These are phyloP conservation scores for Dorcoceras hygrometricum DNA, from an alignment of 257 asterid species.

Conservation along the genomic window DNA sequence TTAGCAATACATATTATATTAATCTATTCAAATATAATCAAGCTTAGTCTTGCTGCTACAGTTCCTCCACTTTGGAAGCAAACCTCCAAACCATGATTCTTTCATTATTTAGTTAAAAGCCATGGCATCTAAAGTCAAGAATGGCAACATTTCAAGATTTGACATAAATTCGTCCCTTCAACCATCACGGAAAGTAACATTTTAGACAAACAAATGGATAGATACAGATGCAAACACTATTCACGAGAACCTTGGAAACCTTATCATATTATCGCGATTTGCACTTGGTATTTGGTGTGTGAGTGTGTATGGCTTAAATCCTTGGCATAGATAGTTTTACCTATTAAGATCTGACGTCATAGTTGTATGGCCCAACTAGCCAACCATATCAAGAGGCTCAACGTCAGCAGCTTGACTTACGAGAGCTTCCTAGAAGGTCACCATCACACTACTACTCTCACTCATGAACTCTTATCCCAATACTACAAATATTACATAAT, in stretches of 20 bases:
- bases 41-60: neutral
- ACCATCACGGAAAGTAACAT: conserved; percentile 8
- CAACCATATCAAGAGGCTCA: too few relatives aligned
- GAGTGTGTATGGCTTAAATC: neutral
- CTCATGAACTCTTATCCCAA: too few relatives aligned
- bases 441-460: too few relatives aligned
- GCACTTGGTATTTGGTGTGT: conserved; percentile 19
- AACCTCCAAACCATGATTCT: conserved; percentile 13
- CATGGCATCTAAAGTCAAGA: neutral
- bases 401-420: too few relatives aligned
- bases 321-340: too few relatives aligned
- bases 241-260: neutral
- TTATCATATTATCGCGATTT: neutral
- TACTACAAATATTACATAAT: too few relatives aligned
- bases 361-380: too few relatives aligned
- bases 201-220: conserved; percentile 9
- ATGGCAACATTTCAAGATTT: conserved; percentile 12
- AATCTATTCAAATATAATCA: neutral
- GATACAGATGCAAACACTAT: conserved; percentile 1
- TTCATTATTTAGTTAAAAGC: neutral
- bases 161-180: neutral
- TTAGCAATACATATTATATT: neutral
- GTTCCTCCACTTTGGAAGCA: conserved; percentile 21
- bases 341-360: too few relatives aligned
- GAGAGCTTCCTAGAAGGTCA: too few relatives aligned